Base-by-base conservation (phyloP, 495 filamentous ascomycete genomes). In the Hypoxylon trugodes region DNA sequence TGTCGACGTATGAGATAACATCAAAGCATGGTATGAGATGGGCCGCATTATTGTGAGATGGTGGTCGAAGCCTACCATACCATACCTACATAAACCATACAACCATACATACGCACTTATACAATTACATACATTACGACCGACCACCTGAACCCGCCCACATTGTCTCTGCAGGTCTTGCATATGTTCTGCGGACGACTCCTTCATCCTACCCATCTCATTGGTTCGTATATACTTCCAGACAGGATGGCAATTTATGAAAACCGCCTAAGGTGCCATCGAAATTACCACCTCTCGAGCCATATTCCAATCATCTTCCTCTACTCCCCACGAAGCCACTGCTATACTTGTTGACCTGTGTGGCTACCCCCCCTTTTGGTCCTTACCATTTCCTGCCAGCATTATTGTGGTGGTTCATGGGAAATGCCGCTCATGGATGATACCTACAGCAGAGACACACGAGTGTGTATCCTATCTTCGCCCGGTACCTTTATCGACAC, bases 211-310 rank as follows among this genome's bases (percentile, higher is more conserved):
- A 15, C 21, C 25, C 3, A 37, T 40, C 40, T 30, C 12, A 73
- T 70, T 73, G 70, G 70, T 32, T 52, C 43, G 45, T 51, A 16
- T 43, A 49, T 65, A 59, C 52, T 40, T 50, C 59, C 51, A 70
- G 42, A 61, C 46, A 68, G 52, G 45, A 67, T 61, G 69, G 60
- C 65, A 73, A 68, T 70, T 59, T 65, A 69, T 69, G 66, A 58
- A 69, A 66, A 64, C 69, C 70, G 68, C 48, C 68, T 58, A 69
- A 68, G 65, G 70, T 70, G 65, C 35, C 59, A 70, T 73, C 61
- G 68, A 66, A 73, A 70, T 73, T 70, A 70, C 65, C 54, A 66
- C 58, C 43, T 50, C 12, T 53, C 48, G 61, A 57, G 45, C 55
- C 37, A 57, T 61, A 68, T 59, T 35, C 70, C 70, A 73, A 73